A percentile compares a stretch with the other conserved stretches of the same genome.
phyloP scores from a whole-genome alignment of 1,284 basidiomycete genomes.

The Volvariella surrecta region DNA sequence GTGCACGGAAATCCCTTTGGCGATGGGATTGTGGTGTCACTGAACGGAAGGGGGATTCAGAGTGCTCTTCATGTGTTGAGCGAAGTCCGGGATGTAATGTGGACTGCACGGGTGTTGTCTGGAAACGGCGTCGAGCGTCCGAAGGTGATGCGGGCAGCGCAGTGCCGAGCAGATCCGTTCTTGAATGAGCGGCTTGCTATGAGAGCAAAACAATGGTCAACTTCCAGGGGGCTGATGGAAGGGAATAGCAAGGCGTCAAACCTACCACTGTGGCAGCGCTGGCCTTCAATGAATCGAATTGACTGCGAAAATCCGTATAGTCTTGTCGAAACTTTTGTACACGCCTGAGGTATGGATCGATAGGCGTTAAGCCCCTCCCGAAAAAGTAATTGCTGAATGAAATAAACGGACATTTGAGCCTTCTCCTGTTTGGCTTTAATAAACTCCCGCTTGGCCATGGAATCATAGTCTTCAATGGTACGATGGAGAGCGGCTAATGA shows the following conservation, averaged over 20 bases:
- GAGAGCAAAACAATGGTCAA: too few species aligned
- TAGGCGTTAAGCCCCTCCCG: slow-evolving; percentile 1
- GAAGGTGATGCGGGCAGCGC: slow-evolving; percentile 40
- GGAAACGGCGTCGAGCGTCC: slow-evolving; percentile 53
- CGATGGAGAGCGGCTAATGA: slow-evolving; percentile 87
- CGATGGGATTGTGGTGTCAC: slow-evolving; percentile 36
- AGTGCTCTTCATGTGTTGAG: slow-evolving; percentile 37
- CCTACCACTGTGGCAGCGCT: slow-evolving; percentile 41
- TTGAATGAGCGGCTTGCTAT: slow-evolving; percentile 48
- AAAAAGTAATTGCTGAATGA: slow-evolving; percentile 1
- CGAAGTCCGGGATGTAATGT: slow-evolving; percentile 36
- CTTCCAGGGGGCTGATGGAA: background rate
- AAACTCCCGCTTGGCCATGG: slow-evolving; percentile 91
- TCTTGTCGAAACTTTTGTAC: slow-evolving; percentile 77
- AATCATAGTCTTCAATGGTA: slow-evolving; percentile 93
- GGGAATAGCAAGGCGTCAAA: background rate
- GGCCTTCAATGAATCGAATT: slow-evolving; percentile 62
- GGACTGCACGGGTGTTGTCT: slow-evolving; percentile 35
- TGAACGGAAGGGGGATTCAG: slow-evolving; percentile 71
- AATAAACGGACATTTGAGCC: slow-evolving; percentile 62
- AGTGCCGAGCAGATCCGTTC: slow-evolving; percentile 54
- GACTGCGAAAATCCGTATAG: slow-evolving; percentile 59
- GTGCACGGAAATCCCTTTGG: slow-evolving; percentile 62
- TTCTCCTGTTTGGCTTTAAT: slow-evolving; percentile 93
- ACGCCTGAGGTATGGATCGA: slow-evolving; percentile 39